Evolutionary conservation across 352 stramenopile species (phyloP).

Genomic region (Halophytophthora polymorphica): DNA sequence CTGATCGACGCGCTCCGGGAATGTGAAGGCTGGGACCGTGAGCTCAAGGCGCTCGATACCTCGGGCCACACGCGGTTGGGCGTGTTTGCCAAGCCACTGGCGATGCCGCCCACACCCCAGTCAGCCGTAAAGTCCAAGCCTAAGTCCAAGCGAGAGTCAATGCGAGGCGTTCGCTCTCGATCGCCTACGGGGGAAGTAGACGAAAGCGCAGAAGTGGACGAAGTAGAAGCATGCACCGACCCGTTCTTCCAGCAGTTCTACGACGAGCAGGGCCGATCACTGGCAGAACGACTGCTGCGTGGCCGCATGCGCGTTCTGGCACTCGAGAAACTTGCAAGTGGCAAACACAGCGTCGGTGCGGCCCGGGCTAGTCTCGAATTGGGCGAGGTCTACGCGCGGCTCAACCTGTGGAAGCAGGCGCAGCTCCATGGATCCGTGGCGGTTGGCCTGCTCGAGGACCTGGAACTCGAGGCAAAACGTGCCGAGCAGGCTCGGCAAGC

Average conservation of each 20-base stretch:
- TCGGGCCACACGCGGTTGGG: conserved; percentile 53
- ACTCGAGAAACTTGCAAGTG: conserved; percentile 49
- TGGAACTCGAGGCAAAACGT: conserved; percentile 9
- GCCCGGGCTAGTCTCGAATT: conserved; percentile 52
- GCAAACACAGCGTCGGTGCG: conserved; percentile 31
- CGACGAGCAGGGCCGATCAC: conserved; percentile 44
- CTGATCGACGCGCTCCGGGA: conserved; percentile 20
- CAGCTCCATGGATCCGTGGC: conserved; percentile 39
- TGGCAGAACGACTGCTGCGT: conserved; percentile 62
- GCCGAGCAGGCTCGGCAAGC: not conserved
- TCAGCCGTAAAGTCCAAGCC: conserved; percentile 1
- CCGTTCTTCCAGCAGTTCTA: conserved; percentile 64
- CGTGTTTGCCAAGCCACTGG: conserved; percentile 55
- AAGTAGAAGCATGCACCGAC: conserved; percentile 38
- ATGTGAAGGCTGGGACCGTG: conserved; percentile 29
- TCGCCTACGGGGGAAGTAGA: not conserved
- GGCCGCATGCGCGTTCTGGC: conserved; percentile 50
- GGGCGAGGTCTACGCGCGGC: conserved; percentile 44
- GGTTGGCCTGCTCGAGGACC: conserved; percentile 33
- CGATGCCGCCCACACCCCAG: conserved; percentile 16
- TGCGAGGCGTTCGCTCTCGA: not conserved
- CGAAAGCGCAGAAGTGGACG: conserved; percentile 5
- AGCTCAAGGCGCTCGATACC: conserved; percentile 65
- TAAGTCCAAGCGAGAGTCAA: not conserved
- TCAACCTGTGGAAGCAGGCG: conserved; percentile 73